These are phyloP conservation scores for Apiospora aurea DNA, from an alignment of 2,329 filamentous ascomycete genomes.

Conservation along the genomic window DNA sequence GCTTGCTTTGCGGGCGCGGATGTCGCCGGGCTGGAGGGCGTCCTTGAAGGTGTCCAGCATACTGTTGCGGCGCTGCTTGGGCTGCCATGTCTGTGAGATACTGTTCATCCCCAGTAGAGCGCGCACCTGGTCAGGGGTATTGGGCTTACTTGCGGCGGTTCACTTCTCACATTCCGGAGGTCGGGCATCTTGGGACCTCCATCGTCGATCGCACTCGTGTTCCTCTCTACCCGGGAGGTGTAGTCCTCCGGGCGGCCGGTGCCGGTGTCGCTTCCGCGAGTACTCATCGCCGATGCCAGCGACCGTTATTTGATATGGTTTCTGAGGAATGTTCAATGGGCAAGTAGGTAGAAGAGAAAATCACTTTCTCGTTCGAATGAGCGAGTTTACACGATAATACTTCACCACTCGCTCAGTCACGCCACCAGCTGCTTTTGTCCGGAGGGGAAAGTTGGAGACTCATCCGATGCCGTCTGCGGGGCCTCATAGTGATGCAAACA, in stretches of 20 bases:
- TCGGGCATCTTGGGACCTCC: neutral
- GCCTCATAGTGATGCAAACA: neutral
- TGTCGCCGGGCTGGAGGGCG: constrained; percentile 54
- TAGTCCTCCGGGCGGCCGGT: neutral
- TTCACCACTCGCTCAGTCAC: neutral
- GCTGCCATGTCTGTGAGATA: neutral
- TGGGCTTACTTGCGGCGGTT: neutral
- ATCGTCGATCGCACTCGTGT: neutral
- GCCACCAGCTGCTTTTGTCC: neutral
- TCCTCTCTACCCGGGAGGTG: neutral
- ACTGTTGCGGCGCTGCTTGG: neutral
- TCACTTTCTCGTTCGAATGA: too few relatives aligned
- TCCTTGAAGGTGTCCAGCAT: constrained; percentile 32
- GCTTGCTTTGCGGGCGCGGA: constrained; percentile 52
- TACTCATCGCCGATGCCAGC: neutral
- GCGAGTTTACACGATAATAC: neutral
- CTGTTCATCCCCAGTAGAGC: too few relatives aligned
- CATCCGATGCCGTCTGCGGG: neutral
- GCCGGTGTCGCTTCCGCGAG: neutral
- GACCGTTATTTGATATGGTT: neutral
- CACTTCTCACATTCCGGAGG: neutral
- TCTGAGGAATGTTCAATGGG: neutral
- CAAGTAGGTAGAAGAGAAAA: neutral
- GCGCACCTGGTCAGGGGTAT: too few relatives aligned
- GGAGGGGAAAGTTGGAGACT: neutral